Percentiles rank a stretch among this genome's conserved stretches.
phyloP scores from a whole-genome alignment of 2,329 filamentous ascomycete species.

The Magnaporthales sp. region DNA sequence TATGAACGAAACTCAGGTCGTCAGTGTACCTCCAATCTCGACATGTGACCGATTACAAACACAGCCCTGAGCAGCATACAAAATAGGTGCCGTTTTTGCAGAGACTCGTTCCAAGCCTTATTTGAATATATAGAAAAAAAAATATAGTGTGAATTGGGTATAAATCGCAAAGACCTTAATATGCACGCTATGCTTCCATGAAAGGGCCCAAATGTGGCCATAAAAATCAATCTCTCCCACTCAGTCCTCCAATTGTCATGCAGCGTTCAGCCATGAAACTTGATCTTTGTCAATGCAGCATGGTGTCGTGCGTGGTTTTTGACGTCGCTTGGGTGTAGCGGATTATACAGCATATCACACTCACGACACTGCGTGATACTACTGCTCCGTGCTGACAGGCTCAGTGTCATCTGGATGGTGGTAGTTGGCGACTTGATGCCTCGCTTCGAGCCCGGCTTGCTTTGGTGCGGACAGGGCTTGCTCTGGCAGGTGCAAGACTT shows the following conservation, averaged over 20 bases:
- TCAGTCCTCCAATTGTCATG: background rate
- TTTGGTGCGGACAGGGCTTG: background rate
- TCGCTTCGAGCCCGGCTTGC: background rate
- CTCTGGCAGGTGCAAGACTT: background rate
- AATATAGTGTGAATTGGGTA: background rate
- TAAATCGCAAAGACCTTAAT: background rate
- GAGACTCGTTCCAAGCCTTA: background rate
- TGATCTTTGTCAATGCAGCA: background rate
- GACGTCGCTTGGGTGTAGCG: slow-evolving; percentile 32
- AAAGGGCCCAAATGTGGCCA: background rate
- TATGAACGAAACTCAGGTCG: slow-evolving; percentile 36
- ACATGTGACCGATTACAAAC: background rate
- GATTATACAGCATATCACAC: slow-evolving; percentile 35
- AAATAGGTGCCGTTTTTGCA: background rate
- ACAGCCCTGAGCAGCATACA: background rate
- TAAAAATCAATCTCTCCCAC: background rate
- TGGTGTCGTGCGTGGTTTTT: slow-evolving; percentile 27
- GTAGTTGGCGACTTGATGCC: background rate
- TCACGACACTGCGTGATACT: slow-evolving; percentile 31
- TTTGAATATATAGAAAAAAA: background rate
- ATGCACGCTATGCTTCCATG: background rate
- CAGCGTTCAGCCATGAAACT: background rate
- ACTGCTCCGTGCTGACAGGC: slow-evolving; percentile 24
- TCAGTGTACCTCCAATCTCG: slow-evolving; percentile 27
- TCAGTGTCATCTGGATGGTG: slow-evolving; percentile 31